Evolutionary conservation across 805 yeast species (phyloP).

Genomic region (Nakazawaea holstii): DNA sequence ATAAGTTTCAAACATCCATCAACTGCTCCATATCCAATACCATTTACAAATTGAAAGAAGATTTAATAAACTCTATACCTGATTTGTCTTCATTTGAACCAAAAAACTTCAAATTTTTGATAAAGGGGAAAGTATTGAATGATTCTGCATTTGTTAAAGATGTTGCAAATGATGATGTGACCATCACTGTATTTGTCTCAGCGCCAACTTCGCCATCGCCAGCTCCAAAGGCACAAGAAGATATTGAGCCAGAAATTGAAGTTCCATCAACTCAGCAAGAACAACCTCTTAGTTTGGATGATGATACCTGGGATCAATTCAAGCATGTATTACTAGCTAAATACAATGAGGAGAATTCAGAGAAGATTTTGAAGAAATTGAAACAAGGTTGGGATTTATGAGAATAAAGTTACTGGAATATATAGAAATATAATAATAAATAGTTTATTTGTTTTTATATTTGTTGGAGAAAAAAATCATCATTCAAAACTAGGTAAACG

Average conservation of each 20-base stretch:
- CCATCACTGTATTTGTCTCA: conserved; percentile 17
- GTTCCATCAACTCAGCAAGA: background rate
- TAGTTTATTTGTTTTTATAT: background rate
- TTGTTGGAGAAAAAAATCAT: no score
- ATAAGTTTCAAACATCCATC: conserved; percentile 28
- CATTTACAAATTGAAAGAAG: conserved; percentile 28
- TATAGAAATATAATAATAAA: background rate
- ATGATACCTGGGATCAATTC: background rate
- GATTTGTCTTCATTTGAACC: conserved; percentile 20
- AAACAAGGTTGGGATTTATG: conserved; percentile 1
- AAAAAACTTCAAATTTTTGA: conserved; percentile 30
- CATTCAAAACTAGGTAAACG: background rate
- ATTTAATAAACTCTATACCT: conserved; percentile 23
- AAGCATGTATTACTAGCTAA: background rate
- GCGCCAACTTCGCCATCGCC: background rate
- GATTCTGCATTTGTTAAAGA: conserved; percentile 27
- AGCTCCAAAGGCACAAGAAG: background rate
- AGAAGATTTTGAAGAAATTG: background rate
- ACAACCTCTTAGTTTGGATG: background rate
- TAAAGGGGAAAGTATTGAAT: conserved; percentile 37
- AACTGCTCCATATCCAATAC: conserved; percentile 23
- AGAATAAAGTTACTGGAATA: background rate
- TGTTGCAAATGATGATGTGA: conserved; percentile 16
- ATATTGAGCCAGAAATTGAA: background rate
- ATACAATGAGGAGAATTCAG: background rate